These are phyloP conservation scores for Hebeloma cylindrosporum DNA, from an alignment of 768 basidiomycete genomes.

Conservation along the genomic window DNA sequence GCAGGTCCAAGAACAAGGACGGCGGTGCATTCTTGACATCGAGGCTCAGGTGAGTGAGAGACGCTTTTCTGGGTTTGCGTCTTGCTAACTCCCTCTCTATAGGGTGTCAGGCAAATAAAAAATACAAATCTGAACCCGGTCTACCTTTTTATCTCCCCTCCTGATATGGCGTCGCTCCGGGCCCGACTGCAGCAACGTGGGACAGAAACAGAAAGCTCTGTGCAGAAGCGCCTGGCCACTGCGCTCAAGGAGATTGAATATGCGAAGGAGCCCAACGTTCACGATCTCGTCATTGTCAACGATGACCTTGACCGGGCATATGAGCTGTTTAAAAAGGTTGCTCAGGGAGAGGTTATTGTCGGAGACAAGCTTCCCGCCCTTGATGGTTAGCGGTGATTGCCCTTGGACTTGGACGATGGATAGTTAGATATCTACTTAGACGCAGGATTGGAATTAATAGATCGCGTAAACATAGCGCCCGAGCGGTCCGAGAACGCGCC, in stretches of 20 bases:
- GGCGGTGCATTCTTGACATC: slow-evolving; percentile 91
- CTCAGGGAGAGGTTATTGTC: slow-evolving; percentile 61
- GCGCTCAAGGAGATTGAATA: slow-evolving; percentile 82
- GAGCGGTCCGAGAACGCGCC: background rate
- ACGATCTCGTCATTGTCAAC: slow-evolving; percentile 88
- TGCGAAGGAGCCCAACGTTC: slow-evolving; percentile 70
- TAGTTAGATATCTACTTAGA: too few species aligned
- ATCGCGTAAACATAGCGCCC: too few species aligned
- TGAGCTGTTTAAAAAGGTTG: slow-evolving; percentile 68
- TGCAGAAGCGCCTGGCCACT: slow-evolving; percentile 73
- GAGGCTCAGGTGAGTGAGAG: slow-evolving; percentile 79
- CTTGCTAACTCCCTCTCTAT: slow-evolving; percentile 17
- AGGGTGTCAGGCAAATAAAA: slow-evolving; percentile 95
- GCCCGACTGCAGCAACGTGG: slow-evolving; percentile 74
- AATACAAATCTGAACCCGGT: slow-evolving; percentile 77
- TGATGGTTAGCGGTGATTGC: too few species aligned
- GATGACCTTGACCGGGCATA: slow-evolving; percentile 87
- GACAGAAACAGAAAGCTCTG: slow-evolving; percentile 75
- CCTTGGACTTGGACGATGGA: too few species aligned
- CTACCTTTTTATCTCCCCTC: slow-evolving; percentile 91
- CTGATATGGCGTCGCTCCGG: slow-evolving; percentile 69
- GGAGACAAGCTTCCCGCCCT: slow-evolving; percentile 69
- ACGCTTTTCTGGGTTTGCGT: background rate
- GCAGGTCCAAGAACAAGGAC: slow-evolving; percentile 63
- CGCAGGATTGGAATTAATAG: background rate